Percentiles rank a stretch among this genome's conserved stretches.
Conservation (phyloP, 2,329 filamentous ascomycete genomes). For the Graphilbum ipis-grandicollis region DNA sequence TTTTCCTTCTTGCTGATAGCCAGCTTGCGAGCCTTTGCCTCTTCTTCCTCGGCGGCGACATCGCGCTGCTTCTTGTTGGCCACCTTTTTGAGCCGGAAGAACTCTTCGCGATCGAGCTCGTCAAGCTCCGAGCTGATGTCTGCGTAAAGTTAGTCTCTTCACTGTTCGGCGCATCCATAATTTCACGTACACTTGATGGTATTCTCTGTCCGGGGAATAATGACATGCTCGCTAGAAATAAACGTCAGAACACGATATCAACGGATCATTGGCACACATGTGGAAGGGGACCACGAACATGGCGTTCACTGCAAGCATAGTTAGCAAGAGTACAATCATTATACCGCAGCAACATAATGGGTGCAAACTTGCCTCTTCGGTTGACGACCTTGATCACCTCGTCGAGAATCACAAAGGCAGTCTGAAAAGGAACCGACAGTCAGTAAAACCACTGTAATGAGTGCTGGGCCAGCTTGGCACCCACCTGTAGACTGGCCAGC, state of each 20-base stretch:
- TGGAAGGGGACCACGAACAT: constrained; percentile 46
- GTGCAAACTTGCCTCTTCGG: constrained; percentile 50
- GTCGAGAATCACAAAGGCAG: constrained; percentile 92
- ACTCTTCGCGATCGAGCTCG: constrained; percentile 93
- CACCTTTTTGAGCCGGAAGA: constrained; percentile 93
- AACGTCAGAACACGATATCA: constrained; percentile 4
- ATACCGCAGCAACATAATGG: neutral
- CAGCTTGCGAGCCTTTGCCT: constrained; percentile 58
- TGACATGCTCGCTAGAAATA: constrained; percentile 60
- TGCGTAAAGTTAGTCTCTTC: constrained; percentile 13
- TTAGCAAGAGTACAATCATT: constrained; percentile 13
- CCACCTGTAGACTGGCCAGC: constrained; percentile 71
- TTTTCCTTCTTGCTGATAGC: constrained; percentile 23
- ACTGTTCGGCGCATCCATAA: neutral
- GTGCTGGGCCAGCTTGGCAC: no score
- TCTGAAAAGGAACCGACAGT: constrained; percentile 39
- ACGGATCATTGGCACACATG: no score
- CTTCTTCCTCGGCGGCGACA: constrained; percentile 51
- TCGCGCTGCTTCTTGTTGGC: constrained; percentile 72
- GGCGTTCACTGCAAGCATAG: constrained; percentile 53
- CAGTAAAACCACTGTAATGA: no score
- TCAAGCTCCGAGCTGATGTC: constrained; percentile 97
- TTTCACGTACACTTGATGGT: constrained; percentile 75
- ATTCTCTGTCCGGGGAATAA: constrained; percentile 94
- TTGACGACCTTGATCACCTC: constrained; percentile 99